A percentile compares a stretch with the other conserved stretches of the same genome.
These are phyloP conservation scores for Podospora didyma DNA, from an alignment of 495 filamentous ascomycete species.

Conservation along the genomic window DNA sequence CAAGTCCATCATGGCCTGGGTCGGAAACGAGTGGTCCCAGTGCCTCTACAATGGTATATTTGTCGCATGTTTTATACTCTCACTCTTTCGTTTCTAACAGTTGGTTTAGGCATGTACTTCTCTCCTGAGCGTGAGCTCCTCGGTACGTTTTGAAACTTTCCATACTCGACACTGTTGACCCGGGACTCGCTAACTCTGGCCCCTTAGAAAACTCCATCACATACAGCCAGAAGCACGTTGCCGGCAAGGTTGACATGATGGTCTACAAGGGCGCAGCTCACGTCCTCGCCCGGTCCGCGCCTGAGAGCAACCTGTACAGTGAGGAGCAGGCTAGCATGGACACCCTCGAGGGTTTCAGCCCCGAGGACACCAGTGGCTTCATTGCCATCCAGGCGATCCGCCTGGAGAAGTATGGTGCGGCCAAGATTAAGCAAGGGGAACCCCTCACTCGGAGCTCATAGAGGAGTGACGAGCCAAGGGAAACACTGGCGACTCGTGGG, in stretches of 20 bases:
- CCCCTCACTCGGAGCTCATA: too few species aligned
- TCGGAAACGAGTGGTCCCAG: too few species aligned
- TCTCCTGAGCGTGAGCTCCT: slow-evolving; percentile 67
- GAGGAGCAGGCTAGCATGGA: slow-evolving; percentile 83
- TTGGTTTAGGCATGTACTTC: slow-evolving; percentile 74
- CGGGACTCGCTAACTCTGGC: slow-evolving; percentile 68
- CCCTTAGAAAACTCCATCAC: slow-evolving; percentile 13
- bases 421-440: slow-evolving; percentile 60
- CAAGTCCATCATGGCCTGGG: slow-evolving; percentile 76
- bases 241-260: neutral
- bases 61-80: slow-evolving; percentile 55
- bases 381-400: slow-evolving; percentile 77
- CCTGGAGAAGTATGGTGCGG: slow-evolving; percentile 81
- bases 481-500: too few species aligned
- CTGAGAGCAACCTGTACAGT: slow-evolving; percentile 83
- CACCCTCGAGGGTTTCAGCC: slow-evolving; percentile 74
- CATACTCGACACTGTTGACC: slow-evolving; percentile 77
- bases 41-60: slow-evolving; percentile 63
- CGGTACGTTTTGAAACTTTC: slow-evolving; percentile 60
- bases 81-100: too few species aligned
- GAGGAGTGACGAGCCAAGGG: too few species aligned
- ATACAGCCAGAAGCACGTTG: slow-evolving; percentile 16
- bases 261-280: slow-evolving; percentile 38
- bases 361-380: slow-evolving; percentile 66
- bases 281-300: slow-evolving; percentile 69